Evolutionary conservation across 495 filamentous ascomycete genomes (phyloP).

Genomic region (Aspergillus nanangensis): DNA sequence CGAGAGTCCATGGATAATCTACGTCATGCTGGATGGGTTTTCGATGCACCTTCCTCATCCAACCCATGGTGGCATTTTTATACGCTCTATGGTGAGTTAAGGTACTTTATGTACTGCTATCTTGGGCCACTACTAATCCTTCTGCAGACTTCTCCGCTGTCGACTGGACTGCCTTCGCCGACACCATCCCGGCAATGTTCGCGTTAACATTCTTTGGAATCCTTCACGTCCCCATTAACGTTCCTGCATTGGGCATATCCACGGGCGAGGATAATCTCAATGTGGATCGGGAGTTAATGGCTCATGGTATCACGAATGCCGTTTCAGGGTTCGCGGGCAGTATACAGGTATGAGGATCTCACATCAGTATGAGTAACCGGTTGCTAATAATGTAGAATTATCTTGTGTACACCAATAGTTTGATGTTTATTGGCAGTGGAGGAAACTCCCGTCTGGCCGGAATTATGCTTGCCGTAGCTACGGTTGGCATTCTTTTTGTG

Average conservation of each 20-base stretch:
- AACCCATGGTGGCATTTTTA: slow-evolving; percentile 98
- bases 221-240: slow-evolving; percentile 96
- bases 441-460: slow-evolving; percentile 84
- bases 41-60: slow-evolving; percentile 73
- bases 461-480: slow-evolving; percentile 76
- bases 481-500: slow-evolving; percentile 73
- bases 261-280: slow-evolving; percentile 87
- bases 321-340: slow-evolving; percentile 81
- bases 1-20: slow-evolving; percentile 58
- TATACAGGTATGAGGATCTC: slow-evolving; percentile 59
- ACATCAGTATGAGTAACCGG: background rate
- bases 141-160: slow-evolving; percentile 63
- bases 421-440: slow-evolving; percentile 90
- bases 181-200: slow-evolving; percentile 90
- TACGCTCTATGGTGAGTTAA: slow-evolving; percentile 84
- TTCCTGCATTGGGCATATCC: slow-evolving; percentile 84
- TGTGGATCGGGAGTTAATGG: slow-evolving; percentile 85
- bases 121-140: slow-evolving; percentile 9
- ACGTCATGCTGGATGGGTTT: slow-evolving; percentile 79
- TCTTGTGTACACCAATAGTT: slow-evolving; percentile 91
- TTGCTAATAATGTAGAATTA: slow-evolving; percentile 60
- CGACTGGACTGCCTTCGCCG: slow-evolving; percentile 73
- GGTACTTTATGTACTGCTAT: no score
- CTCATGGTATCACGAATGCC: slow-evolving; percentile 90
- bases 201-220: slow-evolving; percentile 96